phyloP scores from a whole-genome alignment of 2,329 filamentous ascomycete genomes.

The Penicillium sp. region DNA sequence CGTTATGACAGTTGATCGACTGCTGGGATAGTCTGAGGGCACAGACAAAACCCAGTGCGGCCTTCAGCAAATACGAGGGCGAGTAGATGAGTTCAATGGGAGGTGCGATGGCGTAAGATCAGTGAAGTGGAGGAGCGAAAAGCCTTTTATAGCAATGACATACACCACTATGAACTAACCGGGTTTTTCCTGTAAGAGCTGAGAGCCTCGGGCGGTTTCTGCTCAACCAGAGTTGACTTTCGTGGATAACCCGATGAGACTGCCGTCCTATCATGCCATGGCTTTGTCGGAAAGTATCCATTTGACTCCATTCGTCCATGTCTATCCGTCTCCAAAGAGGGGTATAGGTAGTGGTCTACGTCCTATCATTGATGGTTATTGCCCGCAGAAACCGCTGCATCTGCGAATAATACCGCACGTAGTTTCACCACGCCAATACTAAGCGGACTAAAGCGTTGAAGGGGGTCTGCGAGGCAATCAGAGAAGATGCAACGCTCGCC shows the following conservation, averaged over 20 bases:
- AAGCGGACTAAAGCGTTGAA: neutral
- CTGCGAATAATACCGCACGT: slow-evolving; percentile 1
- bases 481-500: neutral
- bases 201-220: slow-evolving; percentile 2
- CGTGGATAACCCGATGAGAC: slow-evolving; percentile 1
- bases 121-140: neutral
- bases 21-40: slow-evolving; percentile 6
- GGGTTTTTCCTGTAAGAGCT: neutral
- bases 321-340: neutral
- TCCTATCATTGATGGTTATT: neutral
- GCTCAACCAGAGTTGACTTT: slow-evolving; percentile 1
- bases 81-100: slow-evolving; percentile 13
- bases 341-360: slow-evolving; percentile 7
- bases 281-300: neutral
- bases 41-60: slow-evolving; percentile 5
- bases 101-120: slow-evolving; percentile 20
- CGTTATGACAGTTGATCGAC: slow-evolving; percentile 3
- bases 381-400: neutral
- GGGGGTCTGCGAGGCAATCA: slow-evolving; percentile 11
- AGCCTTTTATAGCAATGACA: slow-evolving; percentile 16
- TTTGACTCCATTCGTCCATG: neutral
- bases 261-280: neutral
- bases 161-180: neutral
- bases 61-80: slow-evolving; percentile 17
- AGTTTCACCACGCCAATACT: slow-evolving; percentile 1